Percentiles rank a stretch among this genome's conserved stretches.
Conservation (phyloP, 345 rosid species). For the Salix dunnii region DNA sequence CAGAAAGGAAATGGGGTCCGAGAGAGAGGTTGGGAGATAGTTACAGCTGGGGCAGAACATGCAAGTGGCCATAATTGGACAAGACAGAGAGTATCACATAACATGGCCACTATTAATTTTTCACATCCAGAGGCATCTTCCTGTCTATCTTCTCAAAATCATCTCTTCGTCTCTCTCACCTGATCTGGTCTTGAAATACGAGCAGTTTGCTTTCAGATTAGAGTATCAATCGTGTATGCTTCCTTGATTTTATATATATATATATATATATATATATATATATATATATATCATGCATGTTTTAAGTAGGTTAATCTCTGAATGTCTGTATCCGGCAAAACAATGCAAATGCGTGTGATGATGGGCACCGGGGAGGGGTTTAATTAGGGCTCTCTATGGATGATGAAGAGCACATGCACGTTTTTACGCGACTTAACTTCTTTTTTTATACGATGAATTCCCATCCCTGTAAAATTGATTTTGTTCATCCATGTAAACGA, state of each 20-base stretch:
- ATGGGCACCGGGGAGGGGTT: background rate
- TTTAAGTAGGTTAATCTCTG: conserved; percentile 16
- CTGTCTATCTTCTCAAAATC: conserved; percentile 1
- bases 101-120: conserved; percentile 22
- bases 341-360: conserved; percentile 24
- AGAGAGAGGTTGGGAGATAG: conserved; percentile 25
- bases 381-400: background rate
- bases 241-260: conserved; percentile 19
- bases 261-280: background rate
- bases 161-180: conserved; percentile 7
- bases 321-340: conserved; percentile 35
- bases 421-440: background rate
- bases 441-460: too few relatives aligned
- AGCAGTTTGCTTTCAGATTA: conserved; percentile 16
- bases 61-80: conserved; percentile 53
- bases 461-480: too few relatives aligned
- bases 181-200: conserved; percentile 48
- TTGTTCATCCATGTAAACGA: too few relatives aligned
- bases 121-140: conserved; percentile 31
- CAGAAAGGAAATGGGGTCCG: conserved; percentile 28
- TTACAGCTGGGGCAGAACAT: conserved; percentile 37
- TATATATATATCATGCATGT: background rate
- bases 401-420: conserved; percentile 2
- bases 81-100: conserved; percentile 44
- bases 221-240: background rate